A percentile compares a stretch with the other conserved stretches of the same genome.
Conservation (phyloP, 108 stramenopile species). For the Skeletonema marinoi region DNA sequence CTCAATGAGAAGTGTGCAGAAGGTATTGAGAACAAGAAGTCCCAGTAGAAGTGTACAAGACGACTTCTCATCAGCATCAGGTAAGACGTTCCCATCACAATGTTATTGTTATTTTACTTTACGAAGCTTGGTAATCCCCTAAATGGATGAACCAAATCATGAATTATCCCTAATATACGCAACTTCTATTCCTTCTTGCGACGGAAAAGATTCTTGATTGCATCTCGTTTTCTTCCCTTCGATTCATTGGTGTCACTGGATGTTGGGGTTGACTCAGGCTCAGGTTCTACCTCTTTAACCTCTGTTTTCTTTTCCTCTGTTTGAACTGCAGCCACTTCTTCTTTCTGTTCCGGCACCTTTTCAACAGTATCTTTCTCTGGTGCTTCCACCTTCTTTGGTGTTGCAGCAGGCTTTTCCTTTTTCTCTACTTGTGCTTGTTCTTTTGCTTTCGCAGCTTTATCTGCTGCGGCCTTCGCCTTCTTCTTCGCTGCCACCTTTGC, state of each 20-base stretch:
- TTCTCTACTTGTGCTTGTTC: not conserved
- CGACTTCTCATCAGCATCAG: too few relatives aligned
- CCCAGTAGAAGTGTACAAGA: too few relatives aligned
- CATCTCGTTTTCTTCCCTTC: constrained; percentile 25
- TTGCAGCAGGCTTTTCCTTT: not conserved
- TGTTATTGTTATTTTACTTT: not conserved
- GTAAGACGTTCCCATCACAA: not conserved
- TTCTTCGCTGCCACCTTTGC: constrained; percentile 6
- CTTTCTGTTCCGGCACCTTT: not conserved
- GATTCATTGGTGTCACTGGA: not conserved
- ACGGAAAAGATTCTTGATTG: constrained; percentile 26
- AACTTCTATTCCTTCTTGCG: not conserved
- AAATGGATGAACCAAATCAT: not conserved
- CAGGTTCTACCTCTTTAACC: not conserved
- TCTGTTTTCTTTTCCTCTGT: not conserved
- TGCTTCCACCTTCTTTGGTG: not conserved
- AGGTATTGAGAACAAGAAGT: too few relatives aligned
- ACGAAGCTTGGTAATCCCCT: not conserved
- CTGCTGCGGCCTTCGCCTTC: constrained; percentile 3
- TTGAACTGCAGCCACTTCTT: not conserved
- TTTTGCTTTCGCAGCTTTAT: constrained; percentile 9
- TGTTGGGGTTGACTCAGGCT: not conserved
- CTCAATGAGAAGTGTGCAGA: too few relatives aligned
- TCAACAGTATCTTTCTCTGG: not conserved
- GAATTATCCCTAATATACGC: not conserved